These are phyloP conservation scores for Colletotrichum spinosum DNA, from an alignment of 2,329 filamentous ascomycete genomes.

Conservation along the genomic window DNA sequence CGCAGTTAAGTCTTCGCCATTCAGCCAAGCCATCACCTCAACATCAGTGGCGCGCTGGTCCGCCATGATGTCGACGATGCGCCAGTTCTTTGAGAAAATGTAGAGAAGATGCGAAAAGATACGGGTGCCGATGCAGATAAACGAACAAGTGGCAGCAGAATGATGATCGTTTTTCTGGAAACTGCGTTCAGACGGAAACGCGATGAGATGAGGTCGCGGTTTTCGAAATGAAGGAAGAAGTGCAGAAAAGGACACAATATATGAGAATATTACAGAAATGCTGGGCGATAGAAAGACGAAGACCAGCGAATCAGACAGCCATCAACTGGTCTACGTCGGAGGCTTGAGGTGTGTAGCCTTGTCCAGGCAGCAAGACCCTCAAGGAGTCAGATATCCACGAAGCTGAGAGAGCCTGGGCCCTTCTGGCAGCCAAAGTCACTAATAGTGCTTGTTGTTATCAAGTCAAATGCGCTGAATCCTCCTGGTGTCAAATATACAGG, in stretches of 20 bases:
- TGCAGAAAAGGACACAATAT: background rate
- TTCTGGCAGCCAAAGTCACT: background rate
- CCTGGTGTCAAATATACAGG: background rate
- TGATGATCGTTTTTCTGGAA: background rate
- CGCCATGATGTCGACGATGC: no score
- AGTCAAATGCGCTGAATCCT: background rate
- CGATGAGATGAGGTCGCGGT: background rate
- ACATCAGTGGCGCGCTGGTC: no score
- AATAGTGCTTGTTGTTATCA: no score
- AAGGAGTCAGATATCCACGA: slow-evolving; percentile 25
- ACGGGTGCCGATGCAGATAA: background rate
- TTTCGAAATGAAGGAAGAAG: background rate
- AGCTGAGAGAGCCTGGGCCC: slow-evolving; percentile 1
- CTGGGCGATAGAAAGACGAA: background rate
- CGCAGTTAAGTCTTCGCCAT: no score
- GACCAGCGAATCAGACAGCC: background rate
- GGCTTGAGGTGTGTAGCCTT: slow-evolving; percentile 28
- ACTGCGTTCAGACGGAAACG: background rate
- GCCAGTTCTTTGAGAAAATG: background rate
- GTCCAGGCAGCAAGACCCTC: slow-evolving; percentile 30
- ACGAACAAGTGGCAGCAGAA: background rate
- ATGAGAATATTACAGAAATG: background rate
- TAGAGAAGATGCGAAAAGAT: no score
- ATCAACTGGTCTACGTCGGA: slow-evolving; percentile 5
- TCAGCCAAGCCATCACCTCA: no score